Evolutionary conservation across 495 filamentous ascomycete species (phyloP), one percentile per base, ranked within the genome.

Genomic region (Xylaria bambusicola): DNA sequence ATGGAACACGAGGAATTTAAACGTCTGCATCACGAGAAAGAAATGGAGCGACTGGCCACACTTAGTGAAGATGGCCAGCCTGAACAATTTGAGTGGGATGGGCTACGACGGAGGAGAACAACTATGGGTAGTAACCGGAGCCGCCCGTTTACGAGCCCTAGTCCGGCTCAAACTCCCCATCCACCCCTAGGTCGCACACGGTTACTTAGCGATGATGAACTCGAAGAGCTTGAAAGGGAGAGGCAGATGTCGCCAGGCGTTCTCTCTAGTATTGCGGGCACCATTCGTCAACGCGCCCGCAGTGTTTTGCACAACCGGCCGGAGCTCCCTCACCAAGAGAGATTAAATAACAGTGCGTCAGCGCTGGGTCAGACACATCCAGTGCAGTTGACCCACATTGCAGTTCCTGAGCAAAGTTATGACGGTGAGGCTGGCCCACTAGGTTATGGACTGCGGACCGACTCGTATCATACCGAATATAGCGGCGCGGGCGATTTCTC

Each of bases 131-230:
- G 81, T 63, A 66, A 63, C 15, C 64, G 68, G 51, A 73, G 63
- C 58, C 75, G 70, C 46, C 64, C 71, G 38, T 67, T 69, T 54
- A 71, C 71, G 24, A 66, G 68, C 52, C 71, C 68, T 21, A 70
- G 64, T 44, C 71, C 73, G 7, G 71, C 70, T 12, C 69, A 72
- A 13, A 75, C 77, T 7, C 86, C 83, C 1, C 88, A 94, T 62
- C 92, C 91, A 17, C 94, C 94, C 0, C 74, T 96, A 6, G 93
- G 94, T 12, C 94, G 97, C 88, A 87, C 92, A 0, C 84, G 83
- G 27, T 91, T 97, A 72, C 93, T 92, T 0, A 84, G 81, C 26
- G 76, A 84, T 9, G 68, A 71, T 20, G 84, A 86, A 42, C 82
- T 88, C 56, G 80, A 76, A 1, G 80, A 76, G 2, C 71, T 74